Conservation (phyloP, 1,139 yeast genomes). For the Sugiyamaella neomexicana region DNA sequence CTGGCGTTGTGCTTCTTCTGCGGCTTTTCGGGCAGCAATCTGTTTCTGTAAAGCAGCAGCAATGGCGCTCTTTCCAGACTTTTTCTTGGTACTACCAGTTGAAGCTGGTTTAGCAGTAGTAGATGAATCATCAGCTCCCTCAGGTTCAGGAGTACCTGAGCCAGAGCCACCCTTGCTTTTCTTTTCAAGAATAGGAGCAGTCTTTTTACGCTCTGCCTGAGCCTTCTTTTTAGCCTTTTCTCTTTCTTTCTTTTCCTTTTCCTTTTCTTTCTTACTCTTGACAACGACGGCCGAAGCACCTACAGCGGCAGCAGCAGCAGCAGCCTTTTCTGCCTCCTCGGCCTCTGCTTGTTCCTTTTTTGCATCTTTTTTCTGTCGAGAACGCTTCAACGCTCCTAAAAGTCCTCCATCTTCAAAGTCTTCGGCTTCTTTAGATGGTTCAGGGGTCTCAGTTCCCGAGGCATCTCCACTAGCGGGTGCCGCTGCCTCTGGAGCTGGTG, state of each 20-base stretch:
- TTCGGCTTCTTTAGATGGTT: conserved; percentile 45
- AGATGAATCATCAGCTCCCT: conserved; percentile 26
- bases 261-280: conserved; percentile 95
- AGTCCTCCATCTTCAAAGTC: conserved; percentile 61
- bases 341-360: conserved; percentile 42
- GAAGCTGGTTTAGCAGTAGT: conserved; percentile 39
- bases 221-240: conserved; percentile 95
- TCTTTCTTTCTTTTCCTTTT: conserved; percentile 93
- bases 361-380: conserved; percentile 71
- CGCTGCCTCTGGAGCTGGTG: conserved; percentile 23
- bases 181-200: conserved; percentile 57
- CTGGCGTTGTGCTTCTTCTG: conserved; percentile 68
- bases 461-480: background rate
- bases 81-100: conserved; percentile 37
- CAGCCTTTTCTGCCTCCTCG: conserved; percentile 37
- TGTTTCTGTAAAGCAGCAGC: conserved; percentile 61
- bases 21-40: conserved; percentile 80
- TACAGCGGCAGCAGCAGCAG: conserved; percentile 45
- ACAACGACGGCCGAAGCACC: conserved; percentile 58
- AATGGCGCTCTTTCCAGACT: conserved; percentile 41
- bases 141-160: conserved; percentile 43
- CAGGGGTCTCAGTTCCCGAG: background rate
- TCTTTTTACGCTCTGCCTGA: conserved; percentile 83
- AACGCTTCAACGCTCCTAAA: conserved; percentile 76
- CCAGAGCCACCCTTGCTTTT: conserved; percentile 34